phyloP scores from a whole-genome alignment of 139 green algal species.

The Nannochloris sp. region DNA sequence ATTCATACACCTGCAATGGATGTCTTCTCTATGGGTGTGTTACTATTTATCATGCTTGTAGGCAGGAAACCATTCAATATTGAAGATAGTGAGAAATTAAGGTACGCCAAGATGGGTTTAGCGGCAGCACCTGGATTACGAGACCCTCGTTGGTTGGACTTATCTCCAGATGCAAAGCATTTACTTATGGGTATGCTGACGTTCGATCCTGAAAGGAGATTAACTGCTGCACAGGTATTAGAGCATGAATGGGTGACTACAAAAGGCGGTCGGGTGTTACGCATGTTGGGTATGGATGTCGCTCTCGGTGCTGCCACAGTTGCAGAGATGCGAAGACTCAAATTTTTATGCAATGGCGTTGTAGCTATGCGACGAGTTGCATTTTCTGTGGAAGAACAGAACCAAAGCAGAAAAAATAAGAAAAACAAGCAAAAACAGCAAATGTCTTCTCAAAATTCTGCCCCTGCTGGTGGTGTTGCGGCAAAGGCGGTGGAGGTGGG shows the following conservation, averaged over 20 bases:
- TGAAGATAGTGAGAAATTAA: constrained; percentile 33
- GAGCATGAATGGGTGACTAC: constrained; percentile 37
- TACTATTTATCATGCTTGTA: constrained; percentile 50
- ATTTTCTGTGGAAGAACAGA: too few relatives aligned
- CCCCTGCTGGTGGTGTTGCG: too few relatives aligned
- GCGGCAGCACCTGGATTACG: constrained; percentile 30
- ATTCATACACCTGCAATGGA: constrained; percentile 42
- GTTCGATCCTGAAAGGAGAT: constrained; percentile 32
- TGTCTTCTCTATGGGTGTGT: constrained; percentile 37
- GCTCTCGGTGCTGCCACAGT: constrained; percentile 39
- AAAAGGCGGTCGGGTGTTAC: constrained; percentile 19
- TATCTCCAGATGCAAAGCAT: constrained; percentile 43
- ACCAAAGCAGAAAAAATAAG: too few relatives aligned
- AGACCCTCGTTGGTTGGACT: constrained; percentile 32
- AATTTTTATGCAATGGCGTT: constrained; percentile 34
- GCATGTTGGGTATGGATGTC: constrained; percentile 28
- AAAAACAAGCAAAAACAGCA: not conserved
- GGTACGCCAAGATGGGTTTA: constrained; percentile 27
- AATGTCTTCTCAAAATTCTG: too few relatives aligned
- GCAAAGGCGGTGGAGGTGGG: not conserved
- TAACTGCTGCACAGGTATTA: constrained; percentile 29
- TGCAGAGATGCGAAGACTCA: constrained; percentile 31
- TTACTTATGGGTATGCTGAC: constrained; percentile 42
- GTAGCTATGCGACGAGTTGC: not conserved
- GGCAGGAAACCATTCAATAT: constrained; percentile 49